phyloP scores from a whole-genome alignment of 2,329 filamentous ascomycete genomes.

The Knufia petricola region DNA sequence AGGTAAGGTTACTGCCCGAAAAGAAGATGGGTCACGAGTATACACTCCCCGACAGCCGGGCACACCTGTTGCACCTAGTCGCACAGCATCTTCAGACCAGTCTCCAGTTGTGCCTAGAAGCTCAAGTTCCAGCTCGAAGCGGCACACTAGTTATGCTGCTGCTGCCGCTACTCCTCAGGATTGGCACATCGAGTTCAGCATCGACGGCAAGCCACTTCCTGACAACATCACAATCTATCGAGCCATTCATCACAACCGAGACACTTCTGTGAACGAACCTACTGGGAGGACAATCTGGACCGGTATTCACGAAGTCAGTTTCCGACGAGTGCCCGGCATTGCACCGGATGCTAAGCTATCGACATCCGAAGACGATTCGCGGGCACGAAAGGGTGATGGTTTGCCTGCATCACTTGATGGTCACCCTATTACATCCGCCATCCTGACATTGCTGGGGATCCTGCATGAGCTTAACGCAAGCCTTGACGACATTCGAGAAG shows the following conservation, averaged over 20 bases:
- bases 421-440: slow-evolving; percentile 74
- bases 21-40: slow-evolving; percentile 82
- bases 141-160: slow-evolving; percentile 58
- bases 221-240: slow-evolving; percentile 95
- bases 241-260: slow-evolving; percentile 67
- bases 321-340: slow-evolving; percentile 74
- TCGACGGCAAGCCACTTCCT: slow-evolving; percentile 71
- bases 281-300: slow-evolving; percentile 77
- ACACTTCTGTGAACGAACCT: slow-evolving; percentile 51
- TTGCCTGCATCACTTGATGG: slow-evolving; percentile 74
- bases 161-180: slow-evolving; percentile 74
- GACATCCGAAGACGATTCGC: slow-evolving; percentile 41
- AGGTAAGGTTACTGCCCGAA: slow-evolving; percentile 80
- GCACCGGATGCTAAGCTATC: slow-evolving; percentile 50
- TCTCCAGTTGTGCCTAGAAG: slow-evolving; percentile 26
- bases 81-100: slow-evolving; percentile 10
- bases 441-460: slow-evolving; percentile 78
- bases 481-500: slow-evolving; percentile 77
- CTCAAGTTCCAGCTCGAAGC: slow-evolving; percentile 33
- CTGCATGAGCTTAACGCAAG: slow-evolving; percentile 89
- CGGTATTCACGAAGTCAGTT: slow-evolving; percentile 81
- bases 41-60: slow-evolving; percentile 62
- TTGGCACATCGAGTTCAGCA: slow-evolving; percentile 94
- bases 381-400: slow-evolving; percentile 38
- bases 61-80: slow-evolving; percentile 28